Evolutionary conservation across 306 rosid genomes (phyloP).

Genomic region (Fragaria nilgerrensis): DNA sequence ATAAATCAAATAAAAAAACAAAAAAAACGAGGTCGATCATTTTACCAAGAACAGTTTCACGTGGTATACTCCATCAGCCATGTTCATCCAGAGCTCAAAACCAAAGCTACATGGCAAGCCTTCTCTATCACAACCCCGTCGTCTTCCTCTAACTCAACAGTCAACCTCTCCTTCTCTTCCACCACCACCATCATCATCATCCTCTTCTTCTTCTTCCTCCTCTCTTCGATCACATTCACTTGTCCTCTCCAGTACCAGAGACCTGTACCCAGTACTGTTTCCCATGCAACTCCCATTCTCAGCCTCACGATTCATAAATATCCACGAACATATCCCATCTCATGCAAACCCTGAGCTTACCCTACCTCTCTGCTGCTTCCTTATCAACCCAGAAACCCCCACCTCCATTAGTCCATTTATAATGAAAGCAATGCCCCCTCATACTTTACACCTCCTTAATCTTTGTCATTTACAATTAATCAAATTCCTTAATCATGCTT

Average conservation of each 20-base stretch:
- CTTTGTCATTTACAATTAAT: not conserved
- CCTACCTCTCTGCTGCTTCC: not conserved
- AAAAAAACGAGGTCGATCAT: not conserved
- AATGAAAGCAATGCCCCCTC: not conserved
- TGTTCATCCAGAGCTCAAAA: conserved; percentile 27
- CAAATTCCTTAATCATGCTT: not conserved
- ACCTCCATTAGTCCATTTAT: not conserved
- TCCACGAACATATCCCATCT: not conserved
- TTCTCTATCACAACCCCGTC: not conserved
- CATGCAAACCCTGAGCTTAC: conserved; percentile 6
- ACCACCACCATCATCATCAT: conserved; percentile 7
- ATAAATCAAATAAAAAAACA: not conserved
- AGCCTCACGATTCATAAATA: conserved; percentile 8
- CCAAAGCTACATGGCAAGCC: conserved; percentile 38
- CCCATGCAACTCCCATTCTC: conserved; percentile 3
- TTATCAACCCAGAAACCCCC: not conserved
- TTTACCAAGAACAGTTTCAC: conserved; percentile 18
- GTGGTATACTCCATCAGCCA: conserved; percentile 36
- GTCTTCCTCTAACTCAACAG: conserved; percentile 23
- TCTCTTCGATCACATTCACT: not conserved
- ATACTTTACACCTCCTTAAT: conserved; percentile 1
- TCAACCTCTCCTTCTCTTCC: conserved; percentile 18
- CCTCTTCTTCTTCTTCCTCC: not conserved
- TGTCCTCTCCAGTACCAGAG: not conserved
- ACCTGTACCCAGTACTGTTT: not conserved